phyloP scores from a whole-genome alignment of 768 basidiomycete genomes.

The Mycena galericulata region DNA sequence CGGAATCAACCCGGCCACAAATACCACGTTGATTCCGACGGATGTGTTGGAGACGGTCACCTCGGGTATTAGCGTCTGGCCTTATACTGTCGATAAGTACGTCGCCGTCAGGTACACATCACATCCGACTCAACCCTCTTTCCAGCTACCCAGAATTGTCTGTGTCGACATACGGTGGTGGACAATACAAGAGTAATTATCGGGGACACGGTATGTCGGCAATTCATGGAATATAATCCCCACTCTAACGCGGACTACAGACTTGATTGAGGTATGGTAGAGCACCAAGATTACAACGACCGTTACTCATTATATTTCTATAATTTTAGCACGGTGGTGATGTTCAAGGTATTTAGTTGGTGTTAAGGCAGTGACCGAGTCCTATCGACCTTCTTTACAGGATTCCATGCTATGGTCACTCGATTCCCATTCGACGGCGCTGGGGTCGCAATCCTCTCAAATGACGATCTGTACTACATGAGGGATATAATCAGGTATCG shows the following conservation, averaged over 20 bases:
- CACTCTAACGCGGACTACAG: too few species aligned
- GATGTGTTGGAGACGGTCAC: conserved; percentile 39
- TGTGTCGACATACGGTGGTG: conserved; percentile 44
- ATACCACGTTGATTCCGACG: conserved; percentile 39
- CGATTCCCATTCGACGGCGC: conserved; percentile 28
- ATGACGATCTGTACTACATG: conserved; percentile 21
- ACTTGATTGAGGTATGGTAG: conserved; percentile 28
- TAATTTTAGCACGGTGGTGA: conserved; percentile 37
- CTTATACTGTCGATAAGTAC: conserved; percentile 26
- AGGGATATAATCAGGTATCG: conserved; percentile 29
- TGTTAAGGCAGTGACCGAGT: background rate
- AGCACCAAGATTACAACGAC: background rate
- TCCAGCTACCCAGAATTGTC: conserved; percentile 38
- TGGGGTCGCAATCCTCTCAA: conserved; percentile 21
- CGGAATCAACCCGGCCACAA: conserved; percentile 43
- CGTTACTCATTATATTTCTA: background rate
- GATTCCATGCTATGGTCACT: conserved; percentile 26
- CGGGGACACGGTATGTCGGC: conserved; percentile 41
- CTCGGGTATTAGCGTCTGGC: conserved; percentile 38
- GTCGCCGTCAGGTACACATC: background rate
- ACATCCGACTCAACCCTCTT: background rate
- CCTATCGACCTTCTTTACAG: background rate
- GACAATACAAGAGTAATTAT: conserved; percentile 39
- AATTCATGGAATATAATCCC: too few species aligned
- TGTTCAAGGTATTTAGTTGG: conserved; percentile 26